Conservation (phyloP, 2,329 filamentous ascomycete genomes). For the Calonectria henricotiae region DNA sequence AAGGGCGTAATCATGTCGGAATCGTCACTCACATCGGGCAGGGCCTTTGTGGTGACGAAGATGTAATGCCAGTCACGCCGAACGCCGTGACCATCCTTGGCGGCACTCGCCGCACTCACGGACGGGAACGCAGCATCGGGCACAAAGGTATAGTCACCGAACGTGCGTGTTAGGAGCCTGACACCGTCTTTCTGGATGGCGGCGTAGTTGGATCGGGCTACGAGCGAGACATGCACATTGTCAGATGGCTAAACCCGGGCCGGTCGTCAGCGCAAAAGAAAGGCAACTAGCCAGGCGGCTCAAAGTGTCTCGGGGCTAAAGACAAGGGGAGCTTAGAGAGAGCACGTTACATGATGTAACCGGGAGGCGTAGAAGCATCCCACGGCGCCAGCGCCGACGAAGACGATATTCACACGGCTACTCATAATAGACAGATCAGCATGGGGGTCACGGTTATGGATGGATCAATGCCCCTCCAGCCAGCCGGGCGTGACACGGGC, state of each 20-base stretch:
- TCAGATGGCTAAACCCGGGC: constrained; percentile 60
- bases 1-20: constrained; percentile 75
- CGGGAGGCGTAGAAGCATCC: constrained; percentile 82
- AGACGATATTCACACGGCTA: constrained; percentile 70
- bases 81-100: constrained; percentile 41
- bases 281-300: constrained; percentile 31
- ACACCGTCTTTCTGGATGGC: constrained; percentile 76
- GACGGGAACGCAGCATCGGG: constrained; percentile 76
- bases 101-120: constrained; percentile 68
- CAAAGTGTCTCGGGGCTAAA: constrained; percentile 16
- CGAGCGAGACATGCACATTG: constrained; percentile 76
- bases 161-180: constrained; percentile 75
- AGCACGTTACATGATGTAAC: constrained; percentile 70
- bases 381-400: constrained; percentile 81
- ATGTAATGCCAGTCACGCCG: constrained; percentile 71
- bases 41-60: constrained; percentile 80
- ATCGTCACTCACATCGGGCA: constrained; percentile 77
- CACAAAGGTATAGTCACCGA: constrained; percentile 77
- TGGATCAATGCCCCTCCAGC: constrained; percentile 16
- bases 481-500: constrained; percentile 8
- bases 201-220: constrained; percentile 82
- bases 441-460: constrained; percentile 14
- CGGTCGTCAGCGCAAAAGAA: constrained; percentile 33
- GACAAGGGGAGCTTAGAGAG: constrained; percentile 24
- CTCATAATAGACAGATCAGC: constrained; percentile 35